Evolutionary conservation across 2,329 filamentous ascomycete genomes (phyloP), one percentile per base, ranked within the genome.

Genomic region (Trichophaea hybrida): DNA sequence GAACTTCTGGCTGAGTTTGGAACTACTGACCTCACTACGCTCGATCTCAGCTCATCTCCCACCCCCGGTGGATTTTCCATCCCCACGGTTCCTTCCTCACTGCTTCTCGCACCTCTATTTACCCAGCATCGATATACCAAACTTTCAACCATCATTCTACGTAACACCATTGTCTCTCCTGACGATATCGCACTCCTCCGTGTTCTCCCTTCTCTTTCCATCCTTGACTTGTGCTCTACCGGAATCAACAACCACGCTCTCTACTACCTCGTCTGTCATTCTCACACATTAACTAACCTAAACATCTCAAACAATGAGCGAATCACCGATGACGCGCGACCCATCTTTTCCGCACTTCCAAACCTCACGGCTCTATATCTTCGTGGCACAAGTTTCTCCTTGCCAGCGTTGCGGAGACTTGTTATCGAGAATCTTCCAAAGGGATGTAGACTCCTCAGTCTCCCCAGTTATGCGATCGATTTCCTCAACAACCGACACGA

Each of bases 201-300:
- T 48, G 49, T 68, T 5, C 62, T 68, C 13, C 46, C 66, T 31
- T 55, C 48, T 48, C 60, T 68, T 24, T 15, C 34, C 15, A 49
- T 35, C 40, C 53, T 68, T 24, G 59, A 68, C 55, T 58, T 68
- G 46, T 55, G 60, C 12, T 57, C 52, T 46, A 68, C 67, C 13
- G 52, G 53, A 6, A 40, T 66, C 17, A 61, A 61, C 34, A 64
- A 55, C 24, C 46, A 61, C 38, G 63, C 67, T 24, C 65, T 68
- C 24, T 63, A 68, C 49, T 61, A 67, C 53, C 56, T 68, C 15
- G 66, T 64, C 15, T 66, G 61, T 24, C 66, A 68, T 55, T 65
- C 60, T 4, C 53, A 57, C 17, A 65, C 57, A 10, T 59, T 68
- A 13, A 56, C 44, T 32, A 53, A 44, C n/a, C 59, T 68, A 31